Percentiles rank a stretch among this genome's conserved stretches.
Conservation (phyloP, 2,329 filamentous ascomycete genomes). For the Parastagonospora nodorum region DNA sequence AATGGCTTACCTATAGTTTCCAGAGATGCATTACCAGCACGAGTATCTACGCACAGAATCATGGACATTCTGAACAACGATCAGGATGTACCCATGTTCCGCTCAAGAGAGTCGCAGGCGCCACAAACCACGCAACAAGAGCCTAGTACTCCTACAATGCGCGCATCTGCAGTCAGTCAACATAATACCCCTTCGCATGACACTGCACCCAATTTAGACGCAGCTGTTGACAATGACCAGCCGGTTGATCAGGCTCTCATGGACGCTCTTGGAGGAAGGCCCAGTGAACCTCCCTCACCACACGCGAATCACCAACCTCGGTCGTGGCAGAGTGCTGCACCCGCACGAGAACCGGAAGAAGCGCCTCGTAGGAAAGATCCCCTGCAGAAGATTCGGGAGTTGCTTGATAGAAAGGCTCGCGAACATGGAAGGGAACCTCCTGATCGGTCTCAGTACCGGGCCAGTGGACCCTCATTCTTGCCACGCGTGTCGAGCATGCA, state of each 20-base stretch:
- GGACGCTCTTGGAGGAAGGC: slow-evolving; percentile 20
- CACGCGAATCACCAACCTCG: slow-evolving; percentile 18
- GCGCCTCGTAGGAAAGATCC: slow-evolving; percentile 30
- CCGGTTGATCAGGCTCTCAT: slow-evolving; percentile 29
- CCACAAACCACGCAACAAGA: slow-evolving; percentile 13
- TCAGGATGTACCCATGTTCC: slow-evolving; percentile 33
- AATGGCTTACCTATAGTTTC: slow-evolving; percentile 13
- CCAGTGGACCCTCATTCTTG: not conserved
- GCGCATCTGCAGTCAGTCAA: slow-evolving; percentile 12
- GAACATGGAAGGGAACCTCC: slow-evolving; percentile 23
- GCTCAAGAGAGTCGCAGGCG: slow-evolving; percentile 22
- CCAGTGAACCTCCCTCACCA: slow-evolving; percentile 26
- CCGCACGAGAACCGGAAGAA: slow-evolving; percentile 28
- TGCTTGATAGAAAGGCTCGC: slow-evolving; percentile 32
- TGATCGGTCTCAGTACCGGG: slow-evolving; percentile 20
- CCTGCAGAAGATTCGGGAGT: slow-evolving; percentile 30
- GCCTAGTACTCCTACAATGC: slow-evolving; percentile 20
- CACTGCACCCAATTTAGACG: slow-evolving; percentile 21
- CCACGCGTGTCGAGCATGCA: slow-evolving; percentile 3
- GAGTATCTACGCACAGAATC: slow-evolving; percentile 42
- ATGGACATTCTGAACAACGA: slow-evolving; percentile 47
- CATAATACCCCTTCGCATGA: slow-evolving; percentile 25
- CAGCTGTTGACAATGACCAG: slow-evolving; percentile 24
- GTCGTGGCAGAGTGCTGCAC: slow-evolving; percentile 17
- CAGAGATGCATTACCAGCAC: slow-evolving; percentile 28